Conservation (phyloP, 2,329 filamentous ascomycete species). For the Hypomyces rosellus region DNA sequence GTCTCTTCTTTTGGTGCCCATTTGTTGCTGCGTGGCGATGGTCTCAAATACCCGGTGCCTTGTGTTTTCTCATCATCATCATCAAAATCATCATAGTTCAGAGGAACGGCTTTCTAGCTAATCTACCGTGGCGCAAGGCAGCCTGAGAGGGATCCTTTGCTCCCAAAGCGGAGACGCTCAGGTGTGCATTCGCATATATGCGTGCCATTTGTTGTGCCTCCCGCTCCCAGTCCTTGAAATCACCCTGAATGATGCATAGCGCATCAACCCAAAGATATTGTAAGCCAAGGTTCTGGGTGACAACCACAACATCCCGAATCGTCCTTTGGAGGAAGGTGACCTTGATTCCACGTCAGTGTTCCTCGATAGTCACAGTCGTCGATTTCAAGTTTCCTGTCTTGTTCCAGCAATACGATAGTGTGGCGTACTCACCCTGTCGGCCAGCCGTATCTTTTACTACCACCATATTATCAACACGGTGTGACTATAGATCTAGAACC, state of each 20-base stretch:
- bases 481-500: neutral
- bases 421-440: neutral
- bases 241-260: constrained; percentile 9
- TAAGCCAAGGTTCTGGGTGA: constrained; percentile 3
- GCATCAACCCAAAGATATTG: constrained; percentile 10
- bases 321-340: neutral
- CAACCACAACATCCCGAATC: constrained; percentile 5
- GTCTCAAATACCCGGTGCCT: neutral
- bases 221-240: neutral
- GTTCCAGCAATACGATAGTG: neutral
- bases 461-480: neutral
- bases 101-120: constrained; percentile 3
- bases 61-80: neutral
- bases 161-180: neutral
- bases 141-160: neutral
- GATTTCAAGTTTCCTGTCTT: neutral
- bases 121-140: neutral
- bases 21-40: neutral
- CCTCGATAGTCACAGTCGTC: neutral
- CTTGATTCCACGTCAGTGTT: neutral
- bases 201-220: neutral
- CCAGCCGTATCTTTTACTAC: neutral
- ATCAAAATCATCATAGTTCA: constrained; percentile 7
- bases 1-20: neutral
- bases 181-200: neutral